A percentile compares a stretch with the other conserved stretches of the same genome.
Evolutionary conservation across 75 land plant species (phyloP).

Genomic region (Cupressus sempervirens): DNA sequence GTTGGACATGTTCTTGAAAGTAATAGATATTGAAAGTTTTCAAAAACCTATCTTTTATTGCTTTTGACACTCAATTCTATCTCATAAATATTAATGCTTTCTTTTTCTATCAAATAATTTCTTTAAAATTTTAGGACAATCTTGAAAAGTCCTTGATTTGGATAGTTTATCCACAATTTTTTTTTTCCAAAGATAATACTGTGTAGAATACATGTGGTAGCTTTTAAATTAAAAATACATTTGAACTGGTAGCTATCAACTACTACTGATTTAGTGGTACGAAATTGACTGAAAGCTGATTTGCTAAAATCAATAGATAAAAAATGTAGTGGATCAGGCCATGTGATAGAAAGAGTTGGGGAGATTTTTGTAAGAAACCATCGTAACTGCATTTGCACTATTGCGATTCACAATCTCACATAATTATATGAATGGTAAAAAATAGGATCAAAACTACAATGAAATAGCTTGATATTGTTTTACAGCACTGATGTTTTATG

Average conservation of each 20-base stretch:
- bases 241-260: background rate
- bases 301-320: background rate
- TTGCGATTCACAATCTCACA: background rate
- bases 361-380: background rate
- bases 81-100: too few relatives aligned
- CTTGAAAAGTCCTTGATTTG: background rate
- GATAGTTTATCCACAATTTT: background rate
- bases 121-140: background rate
- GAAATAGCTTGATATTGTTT: too few relatives aligned
- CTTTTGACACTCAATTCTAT: too few relatives aligned
- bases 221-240: background rate
- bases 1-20: background rate
- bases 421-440: background rate
- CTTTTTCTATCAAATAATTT: too few relatives aligned
- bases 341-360: background rate
- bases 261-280: background rate
- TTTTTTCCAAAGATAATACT: background rate
- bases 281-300: background rate
- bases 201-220: background rate
- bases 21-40: too few relatives aligned
- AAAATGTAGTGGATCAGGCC: background rate
- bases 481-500: too few relatives aligned
- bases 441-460: background rate
- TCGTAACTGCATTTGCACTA: too few relatives aligned
- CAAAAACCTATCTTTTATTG: too few relatives aligned